Evolutionary conservation across 2,329 filamentous ascomycete genomes (phyloP), one percentile per base, ranked within the genome.

Genomic region (Curvularia verruculosa): DNA sequence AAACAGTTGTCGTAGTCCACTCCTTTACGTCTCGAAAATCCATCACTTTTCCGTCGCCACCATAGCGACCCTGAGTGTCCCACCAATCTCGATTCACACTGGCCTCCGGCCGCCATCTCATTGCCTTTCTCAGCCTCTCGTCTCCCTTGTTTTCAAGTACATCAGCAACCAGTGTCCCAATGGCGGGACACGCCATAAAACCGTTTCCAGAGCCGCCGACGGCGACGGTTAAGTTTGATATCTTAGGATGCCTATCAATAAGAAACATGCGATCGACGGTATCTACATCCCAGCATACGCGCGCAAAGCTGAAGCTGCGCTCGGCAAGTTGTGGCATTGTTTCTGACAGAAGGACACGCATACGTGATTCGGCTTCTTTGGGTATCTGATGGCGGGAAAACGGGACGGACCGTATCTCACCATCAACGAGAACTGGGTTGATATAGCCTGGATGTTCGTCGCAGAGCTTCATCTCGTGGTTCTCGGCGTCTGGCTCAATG

Each of bases 361-460:
- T 75, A 2, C 81, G 77, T 5, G 71, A 60, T 59, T 82, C 83
- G 0, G 81, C 78, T 43, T 81, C 79, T 0, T 77, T 64, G 0
- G 83, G 83, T 40, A 82, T 79, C 48, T 82, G 78, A 21, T 79
- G 71, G 41, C 71, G 76, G 1, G 76, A 71, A 52, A 82, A 79
- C 0, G 80, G 79, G 0, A 78, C 57, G 6, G 77, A 80, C 19
- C 67, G 64, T 29, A 66, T 61, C 23, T 74, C 66, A 7, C 70
- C 65, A 0, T 55, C 23, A 15, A 47, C 39, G 5, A 57, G 53
- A 9, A 79, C 60, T 41, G 78, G 81, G 56, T 85, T 84, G 53
- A 79, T 81, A 59, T 85, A 86, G 3, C 83, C 83, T 0, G 83
- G 83, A 56, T 85, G 83, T 61, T 85, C 83, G 59, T 86, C 83